These are phyloP conservation scores for Nannizzia gypsea DNA, from an alignment of 2,329 filamentous ascomycete genomes.

Conservation along the genomic window DNA sequence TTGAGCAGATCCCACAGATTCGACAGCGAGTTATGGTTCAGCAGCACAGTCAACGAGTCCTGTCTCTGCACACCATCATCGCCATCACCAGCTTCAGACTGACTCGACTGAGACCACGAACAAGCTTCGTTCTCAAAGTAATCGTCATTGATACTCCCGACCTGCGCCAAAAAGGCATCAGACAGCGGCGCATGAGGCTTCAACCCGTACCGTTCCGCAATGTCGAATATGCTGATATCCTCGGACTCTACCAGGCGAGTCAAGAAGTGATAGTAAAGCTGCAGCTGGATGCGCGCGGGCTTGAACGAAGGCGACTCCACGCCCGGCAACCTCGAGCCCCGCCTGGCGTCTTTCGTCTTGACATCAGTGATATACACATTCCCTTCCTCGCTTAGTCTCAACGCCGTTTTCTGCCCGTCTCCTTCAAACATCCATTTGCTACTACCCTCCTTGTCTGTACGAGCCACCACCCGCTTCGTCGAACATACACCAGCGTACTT, in stretches of 20 bases:
- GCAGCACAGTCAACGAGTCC: slow-evolving; percentile 41
- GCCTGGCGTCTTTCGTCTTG: slow-evolving; percentile 56
- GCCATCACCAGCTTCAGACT: slow-evolving; percentile 20
- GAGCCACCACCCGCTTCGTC: no score
- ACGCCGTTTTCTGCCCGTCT: no score
- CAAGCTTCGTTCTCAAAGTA: slow-evolving; percentile 40
- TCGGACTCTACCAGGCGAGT: slow-evolving; percentile 56
- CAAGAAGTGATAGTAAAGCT: slow-evolving; percentile 81
- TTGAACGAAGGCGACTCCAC: slow-evolving; percentile 49
- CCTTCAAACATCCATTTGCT: slow-evolving; percentile 7
- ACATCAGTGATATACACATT: slow-evolving; percentile 70
- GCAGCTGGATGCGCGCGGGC: slow-evolving; percentile 74
- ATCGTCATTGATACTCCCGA: slow-evolving; percentile 57
- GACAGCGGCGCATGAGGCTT: slow-evolving; percentile 57
- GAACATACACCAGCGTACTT: background rate
- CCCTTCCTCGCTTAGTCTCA: slow-evolving; percentile 3
- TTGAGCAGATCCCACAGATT: slow-evolving; percentile 54
- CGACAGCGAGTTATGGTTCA: slow-evolving; percentile 48
- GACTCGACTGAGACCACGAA: slow-evolving; percentile 22
- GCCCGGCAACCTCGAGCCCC: slow-evolving; percentile 49
- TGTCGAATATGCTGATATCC: slow-evolving; percentile 53
- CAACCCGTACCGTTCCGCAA: slow-evolving; percentile 63
- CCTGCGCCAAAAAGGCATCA: slow-evolving; percentile 64
- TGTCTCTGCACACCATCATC: slow-evolving; percentile 21
- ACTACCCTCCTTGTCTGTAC: no score